phyloP scores from a whole-genome alignment of 768 basidiomycete species.

The Candolleomyces eurysporus region DNA sequence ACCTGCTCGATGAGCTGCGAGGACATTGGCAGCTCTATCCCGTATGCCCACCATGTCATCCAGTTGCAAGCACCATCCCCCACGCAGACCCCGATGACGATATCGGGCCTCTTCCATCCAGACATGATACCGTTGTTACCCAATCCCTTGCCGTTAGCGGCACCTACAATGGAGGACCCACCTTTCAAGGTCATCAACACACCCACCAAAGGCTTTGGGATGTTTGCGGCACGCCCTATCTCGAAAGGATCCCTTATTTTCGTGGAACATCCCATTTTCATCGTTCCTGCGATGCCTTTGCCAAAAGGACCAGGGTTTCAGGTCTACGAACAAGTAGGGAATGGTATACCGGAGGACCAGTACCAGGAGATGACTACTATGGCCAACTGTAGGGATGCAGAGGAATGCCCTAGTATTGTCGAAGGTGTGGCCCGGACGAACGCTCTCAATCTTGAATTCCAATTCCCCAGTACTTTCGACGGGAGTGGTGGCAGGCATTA shows the following conservation, averaged over 20 bases:
- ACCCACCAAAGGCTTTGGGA: slow-evolving; percentile 30
- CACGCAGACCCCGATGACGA: neutral
- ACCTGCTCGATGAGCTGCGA: no score
- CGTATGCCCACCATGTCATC: slow-evolving; percentile 5
- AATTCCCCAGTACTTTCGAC: slow-evolving; percentile 11
- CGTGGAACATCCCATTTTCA: slow-evolving; percentile 39
- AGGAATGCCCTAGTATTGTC: slow-evolving; percentile 32
- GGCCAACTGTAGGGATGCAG: slow-evolving; percentile 26
- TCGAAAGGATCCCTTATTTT: slow-evolving; percentile 32
- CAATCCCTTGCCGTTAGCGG: neutral
- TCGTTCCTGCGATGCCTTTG: slow-evolving; percentile 30
- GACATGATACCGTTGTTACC: slow-evolving; percentile 4
- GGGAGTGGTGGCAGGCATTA: slow-evolving; percentile 23
- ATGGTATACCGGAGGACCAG: slow-evolving; percentile 21
- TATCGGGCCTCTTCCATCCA: slow-evolving; percentile 8
- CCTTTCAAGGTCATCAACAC: slow-evolving; percentile 24
- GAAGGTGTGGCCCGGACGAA: slow-evolving; percentile 47
- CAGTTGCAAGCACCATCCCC: slow-evolving; percentile 1
- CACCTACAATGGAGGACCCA: slow-evolving; percentile 1
- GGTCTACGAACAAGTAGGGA: slow-evolving; percentile 30
- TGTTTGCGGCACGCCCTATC: slow-evolving; percentile 35
- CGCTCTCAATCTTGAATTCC: slow-evolving; percentile 34
- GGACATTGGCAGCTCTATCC: neutral
- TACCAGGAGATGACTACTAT: slow-evolving; percentile 29
- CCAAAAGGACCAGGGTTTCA: slow-evolving; percentile 18